Percentiles rank a stretch among this genome's conserved stretches.
phyloP scores from a whole-genome alignment of 306 rosid species.

The Benincasa hispida region DNA sequence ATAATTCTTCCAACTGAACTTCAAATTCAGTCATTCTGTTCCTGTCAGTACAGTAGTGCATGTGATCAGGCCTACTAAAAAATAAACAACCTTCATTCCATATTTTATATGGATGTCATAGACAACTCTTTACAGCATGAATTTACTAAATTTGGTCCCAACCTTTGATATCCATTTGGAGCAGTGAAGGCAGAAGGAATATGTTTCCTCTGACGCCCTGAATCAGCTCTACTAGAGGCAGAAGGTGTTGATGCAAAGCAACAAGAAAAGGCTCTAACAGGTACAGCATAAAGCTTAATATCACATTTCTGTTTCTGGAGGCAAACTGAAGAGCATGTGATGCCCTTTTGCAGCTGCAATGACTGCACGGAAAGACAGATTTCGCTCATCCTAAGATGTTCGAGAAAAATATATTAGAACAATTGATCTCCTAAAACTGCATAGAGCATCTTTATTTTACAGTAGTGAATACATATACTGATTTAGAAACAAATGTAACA shows the following conservation, averaged over 20 bases:
- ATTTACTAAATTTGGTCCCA: constrained; percentile 5
- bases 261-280: constrained; percentile 14
- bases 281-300: constrained; percentile 32
- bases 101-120: not conserved
- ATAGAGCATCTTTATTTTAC: not conserved
- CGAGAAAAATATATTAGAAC: not conserved
- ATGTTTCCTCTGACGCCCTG: constrained; percentile 8
- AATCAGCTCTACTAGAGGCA: constrained; percentile 25
- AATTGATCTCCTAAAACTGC: not conserved
- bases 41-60: constrained; percentile 14
- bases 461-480: not conserved
- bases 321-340: constrained; percentile 21
- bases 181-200: constrained; percentile 23
- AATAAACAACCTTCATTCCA: not conserved
- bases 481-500: not conserved
- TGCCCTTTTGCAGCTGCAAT: constrained; percentile 20
- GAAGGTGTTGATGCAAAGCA: constrained; percentile 16
- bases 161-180: constrained; percentile 39
- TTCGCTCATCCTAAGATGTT: constrained; percentile 30
- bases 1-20: constrained; percentile 59
- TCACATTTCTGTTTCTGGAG: constrained; percentile 18
- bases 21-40: constrained; percentile 25
- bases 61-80: constrained; percentile 21
- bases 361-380: constrained; percentile 22
- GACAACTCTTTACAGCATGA: not conserved